phyloP scores from a whole-genome alignment of 768 basidiomycete genomes.

The Amanita phalloides region DNA sequence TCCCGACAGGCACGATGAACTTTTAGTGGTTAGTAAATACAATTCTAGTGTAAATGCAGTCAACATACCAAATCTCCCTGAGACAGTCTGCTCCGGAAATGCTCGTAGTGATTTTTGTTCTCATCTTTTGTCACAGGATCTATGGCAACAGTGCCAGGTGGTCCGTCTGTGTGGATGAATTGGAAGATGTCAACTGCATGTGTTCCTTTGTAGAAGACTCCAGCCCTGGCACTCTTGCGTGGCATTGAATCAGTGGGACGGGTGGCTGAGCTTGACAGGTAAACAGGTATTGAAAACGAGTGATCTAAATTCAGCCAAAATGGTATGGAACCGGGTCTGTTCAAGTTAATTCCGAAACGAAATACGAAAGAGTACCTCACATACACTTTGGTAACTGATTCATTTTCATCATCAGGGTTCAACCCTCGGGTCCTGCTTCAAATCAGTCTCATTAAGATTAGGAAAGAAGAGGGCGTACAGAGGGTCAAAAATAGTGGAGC shows the following conservation, averaged over 20 bases:
- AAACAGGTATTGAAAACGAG: conserved; percentile 37
- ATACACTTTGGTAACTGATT: background rate
- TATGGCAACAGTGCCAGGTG: conserved; percentile 35
- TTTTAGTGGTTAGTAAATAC: conserved; percentile 12
- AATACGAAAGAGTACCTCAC: background rate
- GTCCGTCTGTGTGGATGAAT: conserved; percentile 39
- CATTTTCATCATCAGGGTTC: background rate
- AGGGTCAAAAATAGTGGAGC: conserved; percentile 58
- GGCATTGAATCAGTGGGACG: conserved; percentile 27
- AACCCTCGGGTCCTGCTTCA: background rate
- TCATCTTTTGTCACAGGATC: conserved; percentile 26
- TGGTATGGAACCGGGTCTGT: conserved; percentile 2
- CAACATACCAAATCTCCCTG: conserved; percentile 42
- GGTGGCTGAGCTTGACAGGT: conserved; percentile 23
- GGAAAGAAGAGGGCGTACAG: conserved; percentile 28
- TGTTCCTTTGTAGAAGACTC: conserved; percentile 46
- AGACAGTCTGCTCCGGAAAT: conserved; percentile 38
- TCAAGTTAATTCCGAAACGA: background rate
- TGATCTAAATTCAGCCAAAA: conserved; percentile 42
- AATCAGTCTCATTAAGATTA: background rate
- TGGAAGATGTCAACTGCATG: conserved; percentile 40
- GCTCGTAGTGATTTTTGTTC: conserved; percentile 35
- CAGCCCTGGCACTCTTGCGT: conserved; percentile 34
- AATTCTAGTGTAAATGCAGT: too few species aligned
- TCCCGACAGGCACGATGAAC: conserved; percentile 48